These are phyloP conservation scores for Stromatinia cepivora DNA, from an alignment of 2,329 filamentous ascomycete genomes.

Conservation along the genomic window DNA sequence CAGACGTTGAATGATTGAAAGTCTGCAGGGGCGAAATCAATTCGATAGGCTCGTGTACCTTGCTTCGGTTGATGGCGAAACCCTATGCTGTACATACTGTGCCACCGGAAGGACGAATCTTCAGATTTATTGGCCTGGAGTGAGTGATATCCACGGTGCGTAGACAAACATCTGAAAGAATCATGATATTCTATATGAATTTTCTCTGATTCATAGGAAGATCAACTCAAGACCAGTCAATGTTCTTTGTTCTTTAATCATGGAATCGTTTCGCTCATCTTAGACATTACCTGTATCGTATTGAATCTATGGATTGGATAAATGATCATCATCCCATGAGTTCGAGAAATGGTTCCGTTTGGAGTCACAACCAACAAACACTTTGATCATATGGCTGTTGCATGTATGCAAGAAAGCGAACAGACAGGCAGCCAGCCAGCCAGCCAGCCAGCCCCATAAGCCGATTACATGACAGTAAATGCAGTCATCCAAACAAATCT, in stretches of 20 bases:
- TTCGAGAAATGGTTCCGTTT: neutral
- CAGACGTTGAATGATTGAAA: slow-evolving; percentile 12
- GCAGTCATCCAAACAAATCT: neutral
- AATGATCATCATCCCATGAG: neutral
- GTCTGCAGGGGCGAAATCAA: neutral
- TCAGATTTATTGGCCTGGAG: slow-evolving; percentile 2
- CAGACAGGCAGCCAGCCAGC: neutral
- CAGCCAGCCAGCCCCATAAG: no score
- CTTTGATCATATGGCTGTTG: neutral
- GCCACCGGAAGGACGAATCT: slow-evolving; percentile 7
- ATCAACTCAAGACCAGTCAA: neutral
- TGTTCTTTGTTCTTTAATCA: neutral
- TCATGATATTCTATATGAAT: neutral
- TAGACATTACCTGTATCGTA: neutral
- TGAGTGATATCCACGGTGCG: slow-evolving; percentile 19
- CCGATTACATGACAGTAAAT: neutral
- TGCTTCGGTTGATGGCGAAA: slow-evolving; percentile 17
- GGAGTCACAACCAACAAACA: neutral
- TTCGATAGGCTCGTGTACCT: slow-evolving; percentile 12
- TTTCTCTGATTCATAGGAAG: neutral
- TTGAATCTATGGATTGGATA: slow-evolving; percentile 3
- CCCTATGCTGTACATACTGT: slow-evolving; percentile 7
- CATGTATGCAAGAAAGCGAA: neutral
- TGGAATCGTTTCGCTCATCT: neutral
- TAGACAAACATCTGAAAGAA: neutral